These are phyloP conservation scores for Leishmania aethiopica DNA, from an alignment of 208 protist genomes.

Conservation along the genomic window DNA sequence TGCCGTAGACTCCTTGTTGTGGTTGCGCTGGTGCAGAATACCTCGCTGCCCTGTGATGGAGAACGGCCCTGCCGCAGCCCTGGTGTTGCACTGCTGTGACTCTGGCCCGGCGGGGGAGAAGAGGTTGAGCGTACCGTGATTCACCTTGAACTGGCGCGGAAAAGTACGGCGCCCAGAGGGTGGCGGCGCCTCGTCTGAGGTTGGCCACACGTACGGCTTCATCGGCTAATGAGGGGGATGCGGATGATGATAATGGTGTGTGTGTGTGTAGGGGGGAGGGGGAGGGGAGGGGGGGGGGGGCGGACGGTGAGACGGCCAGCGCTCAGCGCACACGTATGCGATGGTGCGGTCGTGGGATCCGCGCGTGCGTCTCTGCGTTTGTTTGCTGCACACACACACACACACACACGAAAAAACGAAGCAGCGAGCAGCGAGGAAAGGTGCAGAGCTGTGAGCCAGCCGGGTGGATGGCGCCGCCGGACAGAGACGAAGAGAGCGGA, in stretches of 20 bases:
- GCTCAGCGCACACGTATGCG: neutral
- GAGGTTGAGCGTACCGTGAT: conserved; percentile 52
- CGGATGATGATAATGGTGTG: conserved; percentile 3
- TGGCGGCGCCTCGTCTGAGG: conserved; percentile 25
- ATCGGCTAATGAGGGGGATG: neutral
- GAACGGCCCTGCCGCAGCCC: neutral
- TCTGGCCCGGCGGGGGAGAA: conserved; percentile 16
- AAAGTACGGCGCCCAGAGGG: conserved; percentile 27
- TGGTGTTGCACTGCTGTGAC: neutral
- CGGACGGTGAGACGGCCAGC: too few species aligned
- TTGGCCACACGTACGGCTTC: conserved; percentile 35
- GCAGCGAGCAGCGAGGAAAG: neutral
- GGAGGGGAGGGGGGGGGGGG: neutral
- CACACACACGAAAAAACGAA: neutral
- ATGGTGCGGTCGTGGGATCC: neutral
- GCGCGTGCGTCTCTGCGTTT: neutral
- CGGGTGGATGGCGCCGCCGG: too few species aligned
- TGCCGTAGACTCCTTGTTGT: conserved; percentile 51
- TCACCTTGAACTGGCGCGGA: conserved; percentile 21
- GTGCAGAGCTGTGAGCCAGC: neutral
- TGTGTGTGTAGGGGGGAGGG: neutral
- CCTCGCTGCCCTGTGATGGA: conserved; percentile 22
- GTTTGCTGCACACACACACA: neutral
- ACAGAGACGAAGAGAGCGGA: too few species aligned
- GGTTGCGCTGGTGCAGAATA: conserved; percentile 30